Conservation (phyloP, 2,329 filamentous ascomycete species). For the Xylaria sp. region DNA sequence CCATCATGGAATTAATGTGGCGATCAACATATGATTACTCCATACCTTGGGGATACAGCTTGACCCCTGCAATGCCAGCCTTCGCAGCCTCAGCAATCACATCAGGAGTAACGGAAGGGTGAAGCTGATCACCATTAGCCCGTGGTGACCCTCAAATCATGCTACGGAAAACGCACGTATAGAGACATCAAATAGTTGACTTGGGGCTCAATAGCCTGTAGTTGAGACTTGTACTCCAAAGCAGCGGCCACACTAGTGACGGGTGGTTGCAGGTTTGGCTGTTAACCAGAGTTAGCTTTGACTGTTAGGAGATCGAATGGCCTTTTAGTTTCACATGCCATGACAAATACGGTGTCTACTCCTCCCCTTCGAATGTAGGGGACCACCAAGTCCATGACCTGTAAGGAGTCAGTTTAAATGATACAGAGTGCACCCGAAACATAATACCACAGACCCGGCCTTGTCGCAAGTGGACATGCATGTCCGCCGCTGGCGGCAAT, state of each 20-base stretch:
- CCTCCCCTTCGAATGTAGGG: slow-evolving; percentile 69
- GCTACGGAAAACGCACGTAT: slow-evolving; percentile 57
- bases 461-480: slow-evolving; percentile 78
- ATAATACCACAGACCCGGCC: slow-evolving; percentile 54
- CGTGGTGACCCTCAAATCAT: slow-evolving; percentile 33
- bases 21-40: slow-evolving; percentile 40
- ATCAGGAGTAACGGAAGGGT: slow-evolving; percentile 72
- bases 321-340: slow-evolving; percentile 41
- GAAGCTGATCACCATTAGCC: slow-evolving; percentile 53
- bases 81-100: slow-evolving; percentile 78
- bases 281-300: slow-evolving; percentile 29
- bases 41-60: slow-evolving; percentile 70
- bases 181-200: slow-evolving; percentile 81
- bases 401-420: slow-evolving; percentile 51
- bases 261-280: slow-evolving; percentile 39
- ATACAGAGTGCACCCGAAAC: not conserved
- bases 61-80: slow-evolving; percentile 77
- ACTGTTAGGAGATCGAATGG: slow-evolving; percentile 31
- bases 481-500: slow-evolving; percentile 73
- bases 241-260: slow-evolving; percentile 63
- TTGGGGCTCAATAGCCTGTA: slow-evolving; percentile 69
- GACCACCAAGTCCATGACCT: slow-evolving; percentile 63
- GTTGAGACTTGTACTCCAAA: slow-evolving; percentile 71
- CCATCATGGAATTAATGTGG: slow-evolving; percentile 45
- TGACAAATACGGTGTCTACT: slow-evolving; percentile 71